Base-by-base conservation (phyloP, 2,329 filamentous ascomycete species). In the Alternaria solani region DNA sequence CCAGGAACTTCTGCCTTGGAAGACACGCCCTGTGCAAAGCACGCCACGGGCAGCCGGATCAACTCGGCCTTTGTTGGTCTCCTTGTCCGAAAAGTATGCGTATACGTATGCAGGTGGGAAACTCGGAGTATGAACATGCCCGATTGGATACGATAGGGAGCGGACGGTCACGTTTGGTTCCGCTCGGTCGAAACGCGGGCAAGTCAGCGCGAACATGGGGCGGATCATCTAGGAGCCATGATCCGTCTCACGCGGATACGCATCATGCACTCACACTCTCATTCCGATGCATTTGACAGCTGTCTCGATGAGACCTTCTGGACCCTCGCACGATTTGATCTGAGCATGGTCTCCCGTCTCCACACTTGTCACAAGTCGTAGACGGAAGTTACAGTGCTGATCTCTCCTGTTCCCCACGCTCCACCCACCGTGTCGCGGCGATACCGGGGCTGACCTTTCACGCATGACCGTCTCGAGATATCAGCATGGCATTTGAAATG, bases 161-260 rank as follows among this genome's bases (percentile, higher is more conserved):
- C 42, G 51, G 34, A 57, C 54, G 55, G 53, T 61, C 59, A 52
- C 59, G 57, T 51, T 36, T 42, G 58, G 30, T 44, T 63, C 64
- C 64, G 64, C 60, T 69, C 66, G 66, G 69, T 59, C 66, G 54
- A 67, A 63, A 70, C 64, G 55, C 69, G 67, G 68, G 48, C 59
- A 62, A n/a, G 32, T 47, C 18, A 41, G 32, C 12, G 23, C 43
- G 55, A 20, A 36, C 36, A 43, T 25, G 54, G 54, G 59, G 57
- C 61, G 64, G 63, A 66, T 51, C 36, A 65, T 58, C 12, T 26
- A 30, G 28, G 18, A 52, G 42, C 46, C 52, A 60, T 52, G 58
- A 62, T 64, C 58, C 54, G 61, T 58, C 32, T 49, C 38, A 39
- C 23, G 23, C 8, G 28, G n/a, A 44, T 30, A 49, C 28, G 51